Percentiles rank a stretch among this genome's conserved stretches.
Conservation (phyloP, 192 early-diverging fungal species). For the Coemansia sp. region DNA sequence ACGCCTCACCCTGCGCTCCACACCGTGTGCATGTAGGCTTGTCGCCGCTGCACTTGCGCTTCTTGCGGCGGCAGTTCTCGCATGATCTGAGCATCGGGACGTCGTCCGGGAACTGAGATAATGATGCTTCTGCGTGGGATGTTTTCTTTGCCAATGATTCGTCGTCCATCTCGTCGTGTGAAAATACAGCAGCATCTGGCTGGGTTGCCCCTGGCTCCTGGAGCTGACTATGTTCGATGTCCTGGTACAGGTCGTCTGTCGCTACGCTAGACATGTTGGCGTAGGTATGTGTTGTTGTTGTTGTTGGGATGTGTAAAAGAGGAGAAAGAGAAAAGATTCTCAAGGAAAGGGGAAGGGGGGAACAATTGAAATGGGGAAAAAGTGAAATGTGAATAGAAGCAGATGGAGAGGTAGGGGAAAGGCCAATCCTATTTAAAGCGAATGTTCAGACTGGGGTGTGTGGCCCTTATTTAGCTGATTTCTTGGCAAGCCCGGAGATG, state of each 20-base stretch:
- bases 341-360: background rate
- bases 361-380: slow-evolving; percentile 2
- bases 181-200: background rate
- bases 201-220: background rate
- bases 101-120: slow-evolving; percentile 11
- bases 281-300: background rate
- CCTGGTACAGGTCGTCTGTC: background rate
- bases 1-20: slow-evolving; percentile 31
- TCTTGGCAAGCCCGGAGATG: no score
- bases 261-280: background rate
- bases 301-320: background rate
- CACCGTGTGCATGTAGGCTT: slow-evolving; percentile 41
- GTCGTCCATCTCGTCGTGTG: background rate
- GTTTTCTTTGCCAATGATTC: background rate
- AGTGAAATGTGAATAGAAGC: no score
- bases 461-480: background rate
- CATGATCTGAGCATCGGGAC: slow-evolving; percentile 46
- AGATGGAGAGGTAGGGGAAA: background rate
- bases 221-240: background rate
- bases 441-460: background rate
- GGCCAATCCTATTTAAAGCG: background rate
- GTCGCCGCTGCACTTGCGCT: slow-evolving; percentile 52
- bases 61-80: slow-evolving; percentile 50
- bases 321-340: background rate
- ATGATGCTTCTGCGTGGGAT: background rate